Evolutionary conservation across 225 moss, liverwort and hornwort species (phyloP).

Genomic region (Anthoceros angustus): DNA sequence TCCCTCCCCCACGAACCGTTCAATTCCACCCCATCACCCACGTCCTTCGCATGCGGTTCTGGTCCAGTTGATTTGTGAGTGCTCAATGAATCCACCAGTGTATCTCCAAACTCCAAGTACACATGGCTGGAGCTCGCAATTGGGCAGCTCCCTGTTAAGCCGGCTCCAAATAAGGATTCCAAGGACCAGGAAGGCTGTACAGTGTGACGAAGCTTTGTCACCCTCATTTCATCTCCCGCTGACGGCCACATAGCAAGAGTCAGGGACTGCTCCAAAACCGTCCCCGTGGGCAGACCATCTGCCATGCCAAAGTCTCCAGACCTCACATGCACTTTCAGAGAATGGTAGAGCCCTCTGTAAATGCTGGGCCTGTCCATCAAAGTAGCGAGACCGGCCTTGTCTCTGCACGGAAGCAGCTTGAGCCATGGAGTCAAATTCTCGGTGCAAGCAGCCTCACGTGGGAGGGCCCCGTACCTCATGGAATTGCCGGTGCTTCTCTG

Average conservation of each 20-base stretch:
- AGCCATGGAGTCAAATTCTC: conserved; percentile 98
- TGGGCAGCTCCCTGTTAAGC: conserved; percentile 52
- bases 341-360: conserved; percentile 66
- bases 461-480: conserved; percentile 68
- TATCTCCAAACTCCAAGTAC: conserved; percentile 44
- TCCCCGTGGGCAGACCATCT: conserved; percentile 5
- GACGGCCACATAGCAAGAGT: conserved; percentile 53
- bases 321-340: conserved; percentile 53
- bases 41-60: background rate
- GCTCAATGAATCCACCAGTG: conserved; percentile 29
- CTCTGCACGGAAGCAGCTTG: conserved; percentile 91
- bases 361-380: conserved; percentile 75
- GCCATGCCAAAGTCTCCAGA: conserved; percentile 14
- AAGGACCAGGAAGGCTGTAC: conserved; percentile 52
- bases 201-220: conserved; percentile 7
- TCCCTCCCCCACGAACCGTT: background rate
- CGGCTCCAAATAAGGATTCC: conserved; percentile 42
- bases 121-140: conserved; percentile 64
- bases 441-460: conserved; percentile 84
- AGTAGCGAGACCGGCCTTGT: conserved; percentile 64
- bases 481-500: background rate
- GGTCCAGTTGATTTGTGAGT: background rate
- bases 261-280: conserved; percentile 46
- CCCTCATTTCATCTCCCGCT: conserved; percentile 9
- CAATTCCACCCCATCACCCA: background rate